A percentile compares a stretch with the other conserved stretches of the same genome.
These are phyloP conservation scores for Torulaspora gathmanii DNA, from an alignment of 805 yeast species.

Conservation along the genomic window DNA sequence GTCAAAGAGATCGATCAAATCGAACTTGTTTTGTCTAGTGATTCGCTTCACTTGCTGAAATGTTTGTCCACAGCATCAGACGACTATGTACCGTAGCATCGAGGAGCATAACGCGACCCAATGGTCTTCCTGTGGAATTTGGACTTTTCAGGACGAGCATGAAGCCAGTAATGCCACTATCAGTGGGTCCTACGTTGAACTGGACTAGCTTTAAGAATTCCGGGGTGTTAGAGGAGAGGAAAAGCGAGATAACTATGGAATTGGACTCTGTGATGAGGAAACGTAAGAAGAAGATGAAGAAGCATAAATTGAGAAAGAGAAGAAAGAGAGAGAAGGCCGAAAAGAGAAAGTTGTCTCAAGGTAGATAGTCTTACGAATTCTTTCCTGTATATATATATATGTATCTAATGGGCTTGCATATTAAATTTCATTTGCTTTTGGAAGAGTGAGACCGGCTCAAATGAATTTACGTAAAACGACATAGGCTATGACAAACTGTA, in stretches of 20 bases:
- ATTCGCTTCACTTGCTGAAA: conserved; percentile 2
- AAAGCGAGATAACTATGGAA: conserved; percentile 27
- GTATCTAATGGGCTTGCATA: background rate
- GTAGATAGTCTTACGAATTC: conserved; percentile 21
- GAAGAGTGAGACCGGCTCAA: conserved; percentile 4
- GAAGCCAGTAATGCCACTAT: background rate
- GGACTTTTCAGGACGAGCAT: background rate
- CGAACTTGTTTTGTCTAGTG: background rate
- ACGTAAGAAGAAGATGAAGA: conserved; percentile 93
- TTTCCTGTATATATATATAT: conserved; percentile 9
- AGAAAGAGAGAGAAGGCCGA: conserved; percentile 86
- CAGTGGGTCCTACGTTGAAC: background rate
- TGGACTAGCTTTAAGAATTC: conserved; percentile 2
- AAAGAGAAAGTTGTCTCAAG: conserved; percentile 59
- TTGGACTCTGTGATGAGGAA: conserved; percentile 73
- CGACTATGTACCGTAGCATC: conserved; percentile 6
- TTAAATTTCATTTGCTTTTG: conserved; percentile 1
- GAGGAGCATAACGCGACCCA: conserved; percentile 1
- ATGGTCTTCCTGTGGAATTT: background rate
- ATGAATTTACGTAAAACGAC: conserved; percentile 10
- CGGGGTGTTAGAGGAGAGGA: background rate
- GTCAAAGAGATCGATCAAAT: background rate
- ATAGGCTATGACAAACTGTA: conserved; percentile 13
- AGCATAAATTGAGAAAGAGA: conserved; percentile 95
- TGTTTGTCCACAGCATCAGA: conserved; percentile 12